These are phyloP conservation scores for Mycena alexandri DNA, from an alignment of 768 basidiomycete species.

Conservation along the genomic window DNA sequence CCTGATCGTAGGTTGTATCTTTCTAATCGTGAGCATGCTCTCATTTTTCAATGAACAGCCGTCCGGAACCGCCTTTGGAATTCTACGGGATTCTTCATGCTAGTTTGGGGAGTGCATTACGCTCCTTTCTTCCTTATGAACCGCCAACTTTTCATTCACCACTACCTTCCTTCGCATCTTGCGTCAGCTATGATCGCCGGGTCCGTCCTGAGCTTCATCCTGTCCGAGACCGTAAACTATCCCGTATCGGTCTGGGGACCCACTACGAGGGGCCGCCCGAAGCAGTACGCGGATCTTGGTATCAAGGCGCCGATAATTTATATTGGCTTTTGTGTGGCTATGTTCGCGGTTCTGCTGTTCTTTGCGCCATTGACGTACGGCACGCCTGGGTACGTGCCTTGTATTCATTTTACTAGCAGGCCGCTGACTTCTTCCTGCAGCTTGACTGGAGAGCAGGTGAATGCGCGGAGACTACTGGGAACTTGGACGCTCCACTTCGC, in stretches of 20 bases:
- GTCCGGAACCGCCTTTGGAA: slow-evolving; percentile 96
- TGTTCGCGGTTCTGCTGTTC: slow-evolving; percentile 79
- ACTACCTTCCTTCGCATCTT: slow-evolving; percentile 97
- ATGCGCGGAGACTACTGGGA: slow-evolving; percentile 82
- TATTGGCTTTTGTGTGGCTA: slow-evolving; percentile 65
- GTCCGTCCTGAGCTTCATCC: slow-evolving; percentile 88
- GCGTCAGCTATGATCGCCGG: slow-evolving; percentile 94
- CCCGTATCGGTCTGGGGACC: slow-evolving; percentile 86
- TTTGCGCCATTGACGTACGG: slow-evolving; percentile 95
- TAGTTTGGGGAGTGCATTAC: slow-evolving; percentile 97
- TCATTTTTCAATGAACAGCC: slow-evolving; percentile 58
- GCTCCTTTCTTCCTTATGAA: slow-evolving; percentile 98
- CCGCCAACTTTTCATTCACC: slow-evolving; percentile 96
- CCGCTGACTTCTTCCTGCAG: slow-evolving; percentile 55
- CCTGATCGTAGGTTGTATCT: slow-evolving; percentile 77
- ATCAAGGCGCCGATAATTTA: slow-evolving; percentile 79
- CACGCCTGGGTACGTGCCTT: slow-evolving; percentile 84
- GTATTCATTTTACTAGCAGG: slow-evolving; percentile 17
- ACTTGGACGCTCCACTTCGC: slow-evolving; percentile 97
- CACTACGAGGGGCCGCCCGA: slow-evolving; percentile 66
- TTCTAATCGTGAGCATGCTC: neutral
- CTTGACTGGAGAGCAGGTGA: slow-evolving; percentile 87
- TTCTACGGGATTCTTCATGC: slow-evolving; percentile 94
- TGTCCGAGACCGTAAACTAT: slow-evolving; percentile 92
- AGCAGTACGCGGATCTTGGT: slow-evolving; percentile 80